Percentiles rank a stretch among this genome's conserved stretches.
These are phyloP conservation scores for Brassica napus DNA, from an alignment of 345 rosid species.

Conservation along the genomic window DNA sequence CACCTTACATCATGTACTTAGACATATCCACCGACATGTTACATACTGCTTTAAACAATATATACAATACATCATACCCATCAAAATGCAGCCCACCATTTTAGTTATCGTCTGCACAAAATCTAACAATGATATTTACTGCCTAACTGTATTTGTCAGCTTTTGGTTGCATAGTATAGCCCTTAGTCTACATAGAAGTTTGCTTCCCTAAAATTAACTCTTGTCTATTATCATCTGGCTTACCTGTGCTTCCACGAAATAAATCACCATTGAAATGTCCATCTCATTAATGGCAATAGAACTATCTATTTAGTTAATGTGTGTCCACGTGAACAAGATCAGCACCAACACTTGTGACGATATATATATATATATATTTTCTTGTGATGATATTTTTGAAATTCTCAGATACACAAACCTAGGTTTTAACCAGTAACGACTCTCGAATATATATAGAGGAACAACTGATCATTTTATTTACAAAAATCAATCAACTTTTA, in stretches of 20 bases:
- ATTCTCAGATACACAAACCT: neutral
- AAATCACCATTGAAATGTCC: neutral
- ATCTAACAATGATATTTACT: conserved; percentile 26
- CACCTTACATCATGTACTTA: too few species aligned
- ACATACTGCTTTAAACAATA: too few species aligned
- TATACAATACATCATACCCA: neutral
- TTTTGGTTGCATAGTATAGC: conserved; percentile 25
- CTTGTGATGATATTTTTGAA: too few species aligned
- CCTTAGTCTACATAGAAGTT: conserved; percentile 28
- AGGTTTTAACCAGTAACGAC: neutral
- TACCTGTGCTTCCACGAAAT: conserved; percentile 23
- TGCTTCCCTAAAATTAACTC: conserved; percentile 9
- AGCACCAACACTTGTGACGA: neutral
- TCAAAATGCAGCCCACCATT: conserved; percentile 21
- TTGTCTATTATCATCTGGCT: conserved; percentile 18
- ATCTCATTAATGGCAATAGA: neutral
- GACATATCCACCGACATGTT: too few species aligned
- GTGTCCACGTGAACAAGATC: neutral
- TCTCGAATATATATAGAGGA: neutral
- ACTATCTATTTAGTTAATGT: neutral
- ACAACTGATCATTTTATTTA: neutral
- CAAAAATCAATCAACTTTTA: neutral
- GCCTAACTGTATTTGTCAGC: conserved; percentile 38
- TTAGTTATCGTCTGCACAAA: conserved; percentile 11
- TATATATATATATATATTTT: too few species aligned